phyloP scores from a whole-genome alignment of 2,329 filamentous ascomycete species.

The Penicillium psychrosexuale region DNA sequence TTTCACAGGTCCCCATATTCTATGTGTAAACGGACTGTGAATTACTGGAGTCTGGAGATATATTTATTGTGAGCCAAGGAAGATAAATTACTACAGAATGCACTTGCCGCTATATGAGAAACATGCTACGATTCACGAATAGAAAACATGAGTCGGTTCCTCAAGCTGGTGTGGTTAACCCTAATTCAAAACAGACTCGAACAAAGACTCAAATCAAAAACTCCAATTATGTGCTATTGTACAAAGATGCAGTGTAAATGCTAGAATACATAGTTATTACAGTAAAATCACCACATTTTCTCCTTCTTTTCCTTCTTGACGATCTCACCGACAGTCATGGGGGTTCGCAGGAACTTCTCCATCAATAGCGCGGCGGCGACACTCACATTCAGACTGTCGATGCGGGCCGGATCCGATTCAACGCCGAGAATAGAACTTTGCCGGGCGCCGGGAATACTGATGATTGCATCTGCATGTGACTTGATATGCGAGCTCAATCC shows the following conservation, averaged over 20 bases:
- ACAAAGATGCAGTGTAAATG: conserved; percentile 13
- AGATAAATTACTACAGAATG: too few species aligned
- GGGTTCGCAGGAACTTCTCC: conserved; percentile 39
- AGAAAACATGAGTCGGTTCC: too few species aligned
- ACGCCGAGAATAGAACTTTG: conserved; percentile 39
- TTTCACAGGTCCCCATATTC: conserved; percentile 17
- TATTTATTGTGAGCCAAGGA: too few species aligned
- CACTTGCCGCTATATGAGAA: too few species aligned
- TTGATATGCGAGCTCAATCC: conserved; percentile 66
- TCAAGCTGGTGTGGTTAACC: neutral
- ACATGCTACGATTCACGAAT: too few species aligned
- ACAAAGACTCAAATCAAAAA: neutral
- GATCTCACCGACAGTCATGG: conserved; percentile 27
- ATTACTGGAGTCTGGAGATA: too few species aligned
- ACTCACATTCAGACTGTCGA: conserved; percentile 93
- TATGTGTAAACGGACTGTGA: neutral
- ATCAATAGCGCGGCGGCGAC: conserved; percentile 75
- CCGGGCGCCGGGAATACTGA: conserved; percentile 60
- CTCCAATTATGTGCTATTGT: conserved; percentile 10
- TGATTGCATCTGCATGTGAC: conserved; percentile 60
- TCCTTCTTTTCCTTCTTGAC: conserved; percentile 17
- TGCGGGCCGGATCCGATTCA: conserved; percentile 46
- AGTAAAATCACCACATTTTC: conserved; percentile 16
- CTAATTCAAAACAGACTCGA: neutral
- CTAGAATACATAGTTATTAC: conserved; percentile 10